Evolutionary conservation across 129 eudicot genomes (phyloP).

Genomic region (Saposhnikovia divaricata): DNA sequence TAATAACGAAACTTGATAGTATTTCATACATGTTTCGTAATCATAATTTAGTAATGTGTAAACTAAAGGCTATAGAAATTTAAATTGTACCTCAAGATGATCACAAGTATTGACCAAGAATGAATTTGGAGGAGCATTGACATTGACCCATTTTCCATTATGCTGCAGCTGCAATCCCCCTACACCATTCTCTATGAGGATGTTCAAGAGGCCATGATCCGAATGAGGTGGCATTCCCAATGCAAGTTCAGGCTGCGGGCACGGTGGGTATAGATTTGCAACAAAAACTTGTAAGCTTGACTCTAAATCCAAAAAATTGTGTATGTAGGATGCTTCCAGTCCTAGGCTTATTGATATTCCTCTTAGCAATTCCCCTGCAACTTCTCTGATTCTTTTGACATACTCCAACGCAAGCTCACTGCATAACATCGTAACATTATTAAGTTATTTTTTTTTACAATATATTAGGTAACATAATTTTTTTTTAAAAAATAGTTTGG

Average conservation of each 20-base stretch:
- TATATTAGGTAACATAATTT: neutral
- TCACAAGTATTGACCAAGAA: slow-evolving; percentile 49
- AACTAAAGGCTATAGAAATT: neutral
- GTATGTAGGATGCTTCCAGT: slow-evolving; percentile 30
- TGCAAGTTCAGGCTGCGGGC: slow-evolving; percentile 59
- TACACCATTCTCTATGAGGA: slow-evolving; percentile 37
- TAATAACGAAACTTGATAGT: neutral
- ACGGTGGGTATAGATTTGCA: slow-evolving; percentile 42
- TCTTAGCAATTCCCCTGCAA: slow-evolving; percentile 26
- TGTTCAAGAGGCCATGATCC: slow-evolving; percentile 49
- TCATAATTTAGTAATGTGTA: neutral
- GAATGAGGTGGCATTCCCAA: slow-evolving; percentile 65
- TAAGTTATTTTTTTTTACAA: neutral
- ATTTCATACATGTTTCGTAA: too few relatives aligned
- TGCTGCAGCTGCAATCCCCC: slow-evolving; percentile 46
- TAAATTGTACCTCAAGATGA: slow-evolving; percentile 48
- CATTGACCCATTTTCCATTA: slow-evolving; percentile 44
- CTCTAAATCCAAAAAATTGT: slow-evolving; percentile 28
- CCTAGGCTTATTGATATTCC: slow-evolving; percentile 44
- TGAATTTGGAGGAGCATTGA: slow-evolving; percentile 38
- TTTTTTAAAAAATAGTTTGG: neutral
- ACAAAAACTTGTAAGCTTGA: slow-evolving; percentile 28
- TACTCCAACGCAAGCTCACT: slow-evolving; percentile 49
- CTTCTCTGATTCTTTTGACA: slow-evolving; percentile 26
- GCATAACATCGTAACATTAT: neutral